phyloP scores from a whole-genome alignment of 2,329 filamentous ascomycete genomes.

The Clonostachys solani region DNA sequence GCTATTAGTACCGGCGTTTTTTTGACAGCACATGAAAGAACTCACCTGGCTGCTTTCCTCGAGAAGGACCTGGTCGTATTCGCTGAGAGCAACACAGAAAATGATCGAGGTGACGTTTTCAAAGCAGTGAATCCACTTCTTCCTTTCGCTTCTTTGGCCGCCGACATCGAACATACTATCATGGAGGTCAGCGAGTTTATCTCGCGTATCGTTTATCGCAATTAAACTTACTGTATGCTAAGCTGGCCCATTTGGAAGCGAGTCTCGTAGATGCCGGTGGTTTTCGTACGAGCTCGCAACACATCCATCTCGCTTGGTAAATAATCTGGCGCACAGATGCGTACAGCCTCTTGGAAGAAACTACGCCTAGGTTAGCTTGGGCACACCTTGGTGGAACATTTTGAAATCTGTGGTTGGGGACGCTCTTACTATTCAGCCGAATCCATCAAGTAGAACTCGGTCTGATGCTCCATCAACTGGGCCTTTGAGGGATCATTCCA shows the following conservation, averaged over 20 bases:
- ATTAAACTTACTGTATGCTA: conserved; percentile 82
- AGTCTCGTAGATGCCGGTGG: conserved; percentile 98
- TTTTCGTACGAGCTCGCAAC: conserved; percentile 92
- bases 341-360: conserved; percentile 89
- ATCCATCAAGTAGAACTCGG: conserved; percentile 99
- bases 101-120: conserved; percentile 99
- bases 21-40: conserved; percentile 1
- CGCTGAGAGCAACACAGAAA: conserved; percentile 95
- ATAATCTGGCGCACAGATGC: conserved; percentile 82
- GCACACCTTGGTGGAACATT: background rate
- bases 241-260: conserved; percentile 97
- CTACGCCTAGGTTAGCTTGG: conserved; percentile 38
- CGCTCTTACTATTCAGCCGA: conserved; percentile 90
- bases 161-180: conserved; percentile 97
- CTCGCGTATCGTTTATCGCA: background rate
- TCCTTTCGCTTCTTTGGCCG: conserved; percentile 92
- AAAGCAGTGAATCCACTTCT: conserved; percentile 99
- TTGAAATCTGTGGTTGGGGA: background rate
- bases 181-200: conserved; percentile 10
- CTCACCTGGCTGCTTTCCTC: conserved; percentile 94
- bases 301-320: conserved; percentile 94
- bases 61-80: conserved; percentile 95
- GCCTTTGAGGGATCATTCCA: conserved; percentile 88
- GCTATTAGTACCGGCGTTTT: background rate
- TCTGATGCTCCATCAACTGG: conserved; percentile 85